Evolutionary conservation across 2,329 filamentous ascomycete species (phyloP).

Genomic region (Pseudocercospora cruenta): DNA sequence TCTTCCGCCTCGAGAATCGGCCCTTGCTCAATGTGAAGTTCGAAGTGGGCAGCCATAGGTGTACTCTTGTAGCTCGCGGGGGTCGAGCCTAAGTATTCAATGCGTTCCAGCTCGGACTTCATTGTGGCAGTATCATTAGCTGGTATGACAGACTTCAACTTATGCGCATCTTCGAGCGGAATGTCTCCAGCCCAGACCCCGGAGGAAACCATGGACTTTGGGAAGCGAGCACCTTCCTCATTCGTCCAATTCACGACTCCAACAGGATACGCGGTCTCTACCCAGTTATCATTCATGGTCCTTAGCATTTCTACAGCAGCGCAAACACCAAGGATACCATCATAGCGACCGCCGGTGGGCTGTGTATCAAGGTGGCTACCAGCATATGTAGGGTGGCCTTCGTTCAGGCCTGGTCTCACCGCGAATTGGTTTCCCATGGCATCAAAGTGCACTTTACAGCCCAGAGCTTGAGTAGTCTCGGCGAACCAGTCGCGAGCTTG

Average conservation of each 20-base stretch:
- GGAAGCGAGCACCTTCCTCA: slow-evolving; percentile 81
- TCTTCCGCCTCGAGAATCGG: slow-evolving; percentile 69
- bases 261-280: slow-evolving; percentile 71
- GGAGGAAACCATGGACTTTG: slow-evolving; percentile 72
- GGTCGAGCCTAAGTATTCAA: slow-evolving; percentile 67
- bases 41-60: slow-evolving; percentile 77
- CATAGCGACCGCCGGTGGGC: slow-evolving; percentile 68
- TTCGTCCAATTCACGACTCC: slow-evolving; percentile 82
- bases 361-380: slow-evolving; percentile 59
- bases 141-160: slow-evolving; percentile 61
- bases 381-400: slow-evolving; percentile 50
- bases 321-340: slow-evolving; percentile 75
- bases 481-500: slow-evolving; percentile 76
- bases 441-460: slow-evolving; percentile 70
- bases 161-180: slow-evolving; percentile 64
- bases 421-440: slow-evolving; percentile 83
- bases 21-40: slow-evolving; percentile 84
- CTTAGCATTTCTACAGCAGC: slow-evolving; percentile 74
- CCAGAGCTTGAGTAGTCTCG: slow-evolving; percentile 62
- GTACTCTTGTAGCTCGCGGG: slow-evolving; percentile 61
- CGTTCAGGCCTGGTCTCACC: slow-evolving; percentile 64
- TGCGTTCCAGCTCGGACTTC: slow-evolving; percentile 70
- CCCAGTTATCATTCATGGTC: slow-evolving; percentile 66
- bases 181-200: slow-evolving; percentile 77
- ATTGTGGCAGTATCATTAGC: slow-evolving; percentile 64